Base-by-base conservation (phyloP, 1,139 yeast genomes). In the Candida gigantensis region DNA sequence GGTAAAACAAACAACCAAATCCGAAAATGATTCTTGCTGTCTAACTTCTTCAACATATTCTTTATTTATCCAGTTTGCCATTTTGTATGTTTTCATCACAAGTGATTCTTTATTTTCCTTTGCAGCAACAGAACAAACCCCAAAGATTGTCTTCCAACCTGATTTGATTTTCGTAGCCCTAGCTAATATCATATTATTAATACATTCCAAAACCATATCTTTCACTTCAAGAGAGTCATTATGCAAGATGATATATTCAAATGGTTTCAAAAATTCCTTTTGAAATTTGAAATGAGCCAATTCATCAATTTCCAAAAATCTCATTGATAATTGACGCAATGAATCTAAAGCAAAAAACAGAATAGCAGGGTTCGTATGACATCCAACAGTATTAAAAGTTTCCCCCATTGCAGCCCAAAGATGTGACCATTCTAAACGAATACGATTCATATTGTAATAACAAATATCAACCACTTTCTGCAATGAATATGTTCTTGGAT, bases 391-490 rank as follows among this genome's bases (percentile, higher is more conserved):
- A 47, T 88, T 87, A 64, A 94, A 92, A 29, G 89, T 87, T 45
- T 79, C 86, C 9, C 96, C 96, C 85, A 94, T 85, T 9, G 87
- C 84, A 6, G 84, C 77, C 99, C 99, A 94, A 42, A 94, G 70
- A 41, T 88, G 95, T 6, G 96, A 80, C 97, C 98, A 94, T 63
- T 94, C 97, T 46, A 94, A 81, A 57, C 96, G 81, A 51, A 94
- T 89, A 69, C 98, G 85, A 39, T 81, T 81, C 97, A 94, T 92
- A 58, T 94, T 94, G 66, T 94, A 94, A 60, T 92, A 92, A 61
- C 97, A 90, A 32, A 94, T 95, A 60, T 94, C 98, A 34, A 94
- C 96, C 72, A 94, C 85, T 55, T 94, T 94, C 53, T 89, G 97
- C 45, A 94, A 66, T 0, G 97, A 86, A 55, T 88, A 94, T 62